Evolutionary conservation across 2,329 filamentous ascomycete genomes (phyloP).

Genomic region (Penicillium sp.): DNA sequence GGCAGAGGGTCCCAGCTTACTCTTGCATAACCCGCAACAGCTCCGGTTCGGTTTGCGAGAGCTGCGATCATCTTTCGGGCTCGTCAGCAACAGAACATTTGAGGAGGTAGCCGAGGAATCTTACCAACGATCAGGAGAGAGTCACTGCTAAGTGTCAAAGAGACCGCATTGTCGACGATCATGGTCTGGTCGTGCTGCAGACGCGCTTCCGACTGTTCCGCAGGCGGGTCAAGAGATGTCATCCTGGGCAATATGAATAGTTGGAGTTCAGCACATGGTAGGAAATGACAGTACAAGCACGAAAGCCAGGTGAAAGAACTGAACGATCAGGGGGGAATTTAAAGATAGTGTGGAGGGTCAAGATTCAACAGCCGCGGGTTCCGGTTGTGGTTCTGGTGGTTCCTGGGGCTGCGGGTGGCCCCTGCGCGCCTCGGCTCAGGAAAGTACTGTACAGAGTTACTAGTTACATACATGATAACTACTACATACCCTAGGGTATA

Average conservation of each 20-base stretch:
- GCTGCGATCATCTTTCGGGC: slow-evolving; percentile 57
- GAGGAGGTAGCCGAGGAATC: slow-evolving; percentile 11
- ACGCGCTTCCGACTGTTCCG: slow-evolving; percentile 37
- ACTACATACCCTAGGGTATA: too few species aligned
- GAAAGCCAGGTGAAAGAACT: slow-evolving; percentile 1
- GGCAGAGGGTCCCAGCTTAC: slow-evolving; percentile 40
- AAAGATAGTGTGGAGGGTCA: slow-evolving; percentile 14
- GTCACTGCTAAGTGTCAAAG: slow-evolving; percentile 64
- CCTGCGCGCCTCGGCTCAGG: slow-evolving; percentile 19
- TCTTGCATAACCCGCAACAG: slow-evolving; percentile 60
- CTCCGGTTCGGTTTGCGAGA: slow-evolving; percentile 52
- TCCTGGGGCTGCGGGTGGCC: slow-evolving; percentile 18
- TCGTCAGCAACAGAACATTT: background rate
- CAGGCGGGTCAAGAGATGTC: slow-evolving; percentile 27
- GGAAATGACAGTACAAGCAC: background rate
- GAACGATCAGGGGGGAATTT: slow-evolving; percentile 6
- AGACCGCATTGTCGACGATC: slow-evolving; percentile 61
- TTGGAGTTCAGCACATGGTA: slow-evolving; percentile 17
- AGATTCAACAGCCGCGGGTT: slow-evolving; percentile 20
- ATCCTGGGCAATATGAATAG: slow-evolving; percentile 22
- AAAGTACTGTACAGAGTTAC: slow-evolving; percentile 1
- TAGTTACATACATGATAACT: too few species aligned
- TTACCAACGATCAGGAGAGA: slow-evolving; percentile 63
- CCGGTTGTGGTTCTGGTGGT: too few species aligned
- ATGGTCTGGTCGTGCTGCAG: slow-evolving; percentile 53